phyloP scores from a whole-genome alignment of 192 early-diverging fungal species.

The Podila horticola region DNA sequence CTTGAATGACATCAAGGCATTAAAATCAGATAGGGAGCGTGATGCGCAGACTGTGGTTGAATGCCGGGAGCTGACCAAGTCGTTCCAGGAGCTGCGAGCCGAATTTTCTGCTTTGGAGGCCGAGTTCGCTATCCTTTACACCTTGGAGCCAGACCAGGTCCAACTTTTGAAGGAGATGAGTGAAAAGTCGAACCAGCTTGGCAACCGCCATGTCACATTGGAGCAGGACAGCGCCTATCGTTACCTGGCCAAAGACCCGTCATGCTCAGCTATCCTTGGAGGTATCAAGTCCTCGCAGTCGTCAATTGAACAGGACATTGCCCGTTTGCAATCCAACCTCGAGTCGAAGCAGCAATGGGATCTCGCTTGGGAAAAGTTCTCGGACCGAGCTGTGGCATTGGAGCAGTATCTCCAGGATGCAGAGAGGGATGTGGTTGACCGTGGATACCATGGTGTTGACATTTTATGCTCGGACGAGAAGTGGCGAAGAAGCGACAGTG shows the following conservation, averaged over 20 bases:
- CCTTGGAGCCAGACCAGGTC: constrained; percentile 30
- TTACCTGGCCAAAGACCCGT: constrained; percentile 21
- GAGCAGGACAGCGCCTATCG: constrained; percentile 30
- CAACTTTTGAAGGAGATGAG: constrained; percentile 12
- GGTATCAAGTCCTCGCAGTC: constrained; percentile 16
- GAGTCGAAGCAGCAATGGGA: constrained; percentile 45
- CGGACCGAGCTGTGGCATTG: constrained; percentile 11
- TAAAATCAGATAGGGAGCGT: constrained; percentile 28
- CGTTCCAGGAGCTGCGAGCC: constrained; percentile 1
- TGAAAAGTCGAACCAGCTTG: constrained; percentile 15
- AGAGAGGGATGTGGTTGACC: constrained; percentile 10
- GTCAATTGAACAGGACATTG: constrained; percentile 22
- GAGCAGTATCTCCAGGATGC: constrained; percentile 21
- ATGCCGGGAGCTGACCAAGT: constrained; percentile 14
- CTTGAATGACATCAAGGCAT: constrained; percentile 11
- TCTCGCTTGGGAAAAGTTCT: constrained; percentile 30
- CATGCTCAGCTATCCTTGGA: constrained; percentile 22
- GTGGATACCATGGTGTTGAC: constrained; percentile 8
- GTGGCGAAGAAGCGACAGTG: constrained; percentile 16
- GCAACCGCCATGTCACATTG: constrained; percentile 13
- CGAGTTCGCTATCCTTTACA: constrained; percentile 14
- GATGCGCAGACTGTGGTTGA: constrained; percentile 23
- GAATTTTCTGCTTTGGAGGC: constrained; percentile 13
- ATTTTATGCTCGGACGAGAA: constrained; percentile 14
- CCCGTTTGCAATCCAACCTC: constrained; percentile 24